These are phyloP conservation scores for Bacidia rubella DNA, from an alignment of 495 filamentous ascomycete genomes.

Conservation along the genomic window DNA sequence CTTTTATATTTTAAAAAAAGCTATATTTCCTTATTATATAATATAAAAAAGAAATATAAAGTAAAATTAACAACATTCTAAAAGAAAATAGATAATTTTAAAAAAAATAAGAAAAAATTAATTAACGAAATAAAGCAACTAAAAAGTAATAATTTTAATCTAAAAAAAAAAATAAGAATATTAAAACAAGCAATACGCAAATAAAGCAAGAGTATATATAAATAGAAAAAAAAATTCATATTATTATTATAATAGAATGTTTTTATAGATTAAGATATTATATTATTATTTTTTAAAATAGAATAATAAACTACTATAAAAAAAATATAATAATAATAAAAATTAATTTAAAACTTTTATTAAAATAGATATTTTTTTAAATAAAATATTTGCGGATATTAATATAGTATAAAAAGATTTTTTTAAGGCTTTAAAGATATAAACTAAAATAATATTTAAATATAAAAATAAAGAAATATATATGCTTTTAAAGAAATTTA, in stretches of 20 bases:
- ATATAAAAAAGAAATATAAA: no score
- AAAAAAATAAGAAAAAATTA: neutral
- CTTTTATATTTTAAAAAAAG: no score
- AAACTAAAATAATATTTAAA: neutral
- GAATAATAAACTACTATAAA: constrained; percentile 1
- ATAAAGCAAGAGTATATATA: no score
- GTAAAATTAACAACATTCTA: no score
- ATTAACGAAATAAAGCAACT: no score
- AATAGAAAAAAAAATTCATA: neutral
- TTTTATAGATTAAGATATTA: neutral
- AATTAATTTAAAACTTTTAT: neutral
- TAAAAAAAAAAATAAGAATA: no score
- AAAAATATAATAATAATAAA: neutral
- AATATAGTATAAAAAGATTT: neutral
- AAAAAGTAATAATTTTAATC: no score
- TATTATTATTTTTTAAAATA: constrained; percentile 1
- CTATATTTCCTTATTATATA: no score
- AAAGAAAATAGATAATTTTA: no score
- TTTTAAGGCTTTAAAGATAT: no score
- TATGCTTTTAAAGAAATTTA: neutral
- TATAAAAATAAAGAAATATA: neutral
- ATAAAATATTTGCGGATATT: neutral
- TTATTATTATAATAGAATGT: neutral
- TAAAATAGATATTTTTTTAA: neutral
- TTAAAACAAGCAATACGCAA: no score